Percentiles rank a stretch among this genome's conserved stretches.
Evolutionary conservation across 805 yeast species (phyloP).

Genomic region (Lachancea thermotolerans): DNA sequence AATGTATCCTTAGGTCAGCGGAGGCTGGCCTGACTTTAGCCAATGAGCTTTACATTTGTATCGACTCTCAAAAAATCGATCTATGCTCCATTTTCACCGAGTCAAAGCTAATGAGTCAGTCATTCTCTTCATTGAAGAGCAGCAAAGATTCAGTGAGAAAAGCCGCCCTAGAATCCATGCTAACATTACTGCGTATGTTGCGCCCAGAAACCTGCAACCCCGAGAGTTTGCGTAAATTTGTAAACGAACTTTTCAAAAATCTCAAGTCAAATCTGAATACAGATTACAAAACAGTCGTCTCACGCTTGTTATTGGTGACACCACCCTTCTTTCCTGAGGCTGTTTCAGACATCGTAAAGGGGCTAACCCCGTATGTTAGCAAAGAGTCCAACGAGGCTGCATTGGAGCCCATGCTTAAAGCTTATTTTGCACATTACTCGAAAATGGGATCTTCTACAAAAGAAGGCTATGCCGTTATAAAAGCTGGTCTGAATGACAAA

Average conservation of each 20-base stretch:
- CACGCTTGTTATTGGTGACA: conserved; percentile 37
- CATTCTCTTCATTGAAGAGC: conserved; percentile 55
- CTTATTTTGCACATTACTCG: conserved; percentile 43
- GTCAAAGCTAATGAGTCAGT: conserved; percentile 45
- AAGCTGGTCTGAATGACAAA: conserved; percentile 59
- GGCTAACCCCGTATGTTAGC: conserved; percentile 44
- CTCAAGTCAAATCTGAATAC: conserved; percentile 53
- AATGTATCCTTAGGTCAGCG: conserved; percentile 70
- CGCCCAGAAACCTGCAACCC: conserved; percentile 19
- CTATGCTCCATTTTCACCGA: conserved; percentile 35
- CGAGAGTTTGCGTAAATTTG: conserved; percentile 30
- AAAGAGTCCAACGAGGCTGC: conserved; percentile 76
- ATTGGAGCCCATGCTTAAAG: conserved; percentile 41
- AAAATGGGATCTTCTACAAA: conserved; percentile 21
- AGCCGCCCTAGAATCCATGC: conserved; percentile 37
- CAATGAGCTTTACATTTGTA: conserved; percentile 37
- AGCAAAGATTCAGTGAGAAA: conserved; percentile 59
- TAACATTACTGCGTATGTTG: conserved; percentile 23
- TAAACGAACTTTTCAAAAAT: conserved; percentile 49
- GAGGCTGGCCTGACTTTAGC: conserved; percentile 60
- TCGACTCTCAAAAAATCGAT: conserved; percentile 33
- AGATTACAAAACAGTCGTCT: conserved; percentile 57
- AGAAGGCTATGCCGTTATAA: conserved; percentile 32
- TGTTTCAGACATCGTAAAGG: conserved; percentile 37
- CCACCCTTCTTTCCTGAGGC: conserved; percentile 24